phyloP scores from a whole-genome alignment of 176 grass and related monocot genomes.

The Saccharum spontaneum region DNA sequence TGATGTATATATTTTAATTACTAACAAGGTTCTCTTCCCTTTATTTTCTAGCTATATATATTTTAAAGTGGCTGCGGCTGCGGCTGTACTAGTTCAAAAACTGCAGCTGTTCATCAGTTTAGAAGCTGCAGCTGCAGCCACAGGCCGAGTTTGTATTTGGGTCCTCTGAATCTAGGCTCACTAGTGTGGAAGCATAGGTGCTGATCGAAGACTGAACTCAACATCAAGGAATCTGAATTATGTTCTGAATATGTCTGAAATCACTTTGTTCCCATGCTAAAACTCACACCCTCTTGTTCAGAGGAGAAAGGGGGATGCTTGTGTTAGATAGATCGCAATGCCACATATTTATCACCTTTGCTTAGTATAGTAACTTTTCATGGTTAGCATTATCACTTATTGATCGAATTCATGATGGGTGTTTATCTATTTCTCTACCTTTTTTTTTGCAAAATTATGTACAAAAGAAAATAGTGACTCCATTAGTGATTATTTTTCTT shows the following conservation, averaged over 20 bases:
- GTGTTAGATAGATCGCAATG: neutral
- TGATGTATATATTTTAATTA: neutral
- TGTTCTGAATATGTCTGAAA: too few relatives aligned
- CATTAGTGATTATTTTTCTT: conserved; percentile 32
- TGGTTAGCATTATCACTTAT: neutral
- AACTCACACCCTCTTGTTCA: neutral
- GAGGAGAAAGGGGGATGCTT: neutral
- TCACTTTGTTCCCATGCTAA: neutral
- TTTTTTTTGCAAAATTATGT: neutral
- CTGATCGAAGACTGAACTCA: too few relatives aligned
- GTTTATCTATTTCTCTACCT: neutral
- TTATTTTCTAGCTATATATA: too few relatives aligned
- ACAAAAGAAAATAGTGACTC: neutral
- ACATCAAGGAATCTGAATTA: too few relatives aligned
- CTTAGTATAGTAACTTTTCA: neutral
- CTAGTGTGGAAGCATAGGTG: too few relatives aligned
- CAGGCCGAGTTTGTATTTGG: too few relatives aligned
- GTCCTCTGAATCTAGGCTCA: too few relatives aligned
- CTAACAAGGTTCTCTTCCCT: too few relatives aligned
- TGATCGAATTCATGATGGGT: neutral
- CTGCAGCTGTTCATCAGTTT: too few relatives aligned
- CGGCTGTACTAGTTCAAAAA: too few relatives aligned
- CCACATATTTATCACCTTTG: neutral
- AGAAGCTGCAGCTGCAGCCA: too few relatives aligned
- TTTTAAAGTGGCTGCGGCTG: too few relatives aligned